phyloP scores from a whole-genome alignment of 306 rosid species.

The Cicer judaicum region DNA sequence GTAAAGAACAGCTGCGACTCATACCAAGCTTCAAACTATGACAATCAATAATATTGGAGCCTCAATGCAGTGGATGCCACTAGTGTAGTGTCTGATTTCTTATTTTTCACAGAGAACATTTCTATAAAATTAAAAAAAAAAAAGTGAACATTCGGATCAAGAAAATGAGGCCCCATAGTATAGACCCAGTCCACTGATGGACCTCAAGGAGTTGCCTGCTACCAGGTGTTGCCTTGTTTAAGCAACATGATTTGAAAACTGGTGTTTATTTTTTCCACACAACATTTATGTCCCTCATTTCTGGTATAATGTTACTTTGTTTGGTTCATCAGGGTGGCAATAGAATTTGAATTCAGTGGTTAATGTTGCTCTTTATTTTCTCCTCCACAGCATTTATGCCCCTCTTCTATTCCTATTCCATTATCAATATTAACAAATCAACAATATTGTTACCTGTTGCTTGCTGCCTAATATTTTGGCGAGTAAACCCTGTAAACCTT shows the following conservation, averaged over 20 bases:
- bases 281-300: not conserved
- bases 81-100: too few relatives aligned
- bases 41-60: not conserved
- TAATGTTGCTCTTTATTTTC: not conserved
- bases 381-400: not conserved
- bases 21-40: constrained; percentile 9
- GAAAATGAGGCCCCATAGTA: too few relatives aligned
- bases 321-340: not conserved
- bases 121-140: too few relatives aligned
- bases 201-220: constrained; percentile 5
- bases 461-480: not conserved
- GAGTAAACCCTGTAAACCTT: too few relatives aligned
- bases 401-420: not conserved
- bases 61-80: too few relatives aligned
- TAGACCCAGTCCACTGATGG: not conserved
- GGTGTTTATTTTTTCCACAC: not conserved
- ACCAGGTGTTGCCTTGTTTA: not conserved
- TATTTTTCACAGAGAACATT: too few relatives aligned
- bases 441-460: not conserved
- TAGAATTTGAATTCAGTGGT: not conserved
- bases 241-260: not conserved
- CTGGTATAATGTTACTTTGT: not conserved
- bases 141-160: too few relatives aligned
- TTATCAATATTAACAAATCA: not conserved
- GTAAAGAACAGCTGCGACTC: not conserved